These are phyloP conservation scores for Umbelopsis sp. DNA, from an alignment of 192 early-diverging fungal genomes.

Conservation along the genomic window DNA sequence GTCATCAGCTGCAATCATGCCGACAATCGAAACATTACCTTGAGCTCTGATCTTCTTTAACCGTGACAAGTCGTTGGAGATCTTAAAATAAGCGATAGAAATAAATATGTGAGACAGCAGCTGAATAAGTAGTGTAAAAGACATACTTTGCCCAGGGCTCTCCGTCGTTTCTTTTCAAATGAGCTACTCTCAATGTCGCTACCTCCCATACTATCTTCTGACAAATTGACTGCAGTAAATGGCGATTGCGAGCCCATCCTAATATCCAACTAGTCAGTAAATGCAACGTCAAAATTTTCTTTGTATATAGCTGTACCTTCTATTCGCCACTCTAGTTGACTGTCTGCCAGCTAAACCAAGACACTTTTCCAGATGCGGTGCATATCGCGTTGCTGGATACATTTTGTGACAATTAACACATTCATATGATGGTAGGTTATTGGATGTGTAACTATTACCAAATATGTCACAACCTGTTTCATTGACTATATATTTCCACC, in stretches of 20 bases:
- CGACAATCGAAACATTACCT: background rate
- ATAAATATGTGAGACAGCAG: background rate
- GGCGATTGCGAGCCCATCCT: constrained; percentile 35
- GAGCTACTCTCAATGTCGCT: constrained; percentile 5
- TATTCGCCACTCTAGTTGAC: constrained; percentile 59
- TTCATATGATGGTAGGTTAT: constrained; percentile 67
- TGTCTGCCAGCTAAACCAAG: constrained; percentile 76
- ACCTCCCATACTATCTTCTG: constrained; percentile 13
- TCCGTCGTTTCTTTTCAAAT: constrained; percentile 13
- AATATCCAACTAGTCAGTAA: background rate
- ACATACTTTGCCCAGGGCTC: background rate
- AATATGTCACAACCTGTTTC: constrained; percentile 66
- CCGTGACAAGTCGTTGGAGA: constrained; percentile 14
- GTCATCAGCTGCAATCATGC: too few species aligned
- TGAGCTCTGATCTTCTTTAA: constrained; percentile 18
- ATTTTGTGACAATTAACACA: constrained; percentile 80
- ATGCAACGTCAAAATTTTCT: too few species aligned
- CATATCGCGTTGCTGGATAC: constrained; percentile 85
- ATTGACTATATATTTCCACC: constrained; percentile 33
- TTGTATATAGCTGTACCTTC: constrained; percentile 34
- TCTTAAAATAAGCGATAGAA: background rate
- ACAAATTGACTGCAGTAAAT: constrained; percentile 27
- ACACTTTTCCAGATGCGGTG: constrained; percentile 92
- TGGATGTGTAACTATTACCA: constrained; percentile 58
- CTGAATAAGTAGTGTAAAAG: background rate